phyloP scores from a whole-genome alignment of 192 early-diverging fungal genomes.

The Pilobolus umbonatus region DNA sequence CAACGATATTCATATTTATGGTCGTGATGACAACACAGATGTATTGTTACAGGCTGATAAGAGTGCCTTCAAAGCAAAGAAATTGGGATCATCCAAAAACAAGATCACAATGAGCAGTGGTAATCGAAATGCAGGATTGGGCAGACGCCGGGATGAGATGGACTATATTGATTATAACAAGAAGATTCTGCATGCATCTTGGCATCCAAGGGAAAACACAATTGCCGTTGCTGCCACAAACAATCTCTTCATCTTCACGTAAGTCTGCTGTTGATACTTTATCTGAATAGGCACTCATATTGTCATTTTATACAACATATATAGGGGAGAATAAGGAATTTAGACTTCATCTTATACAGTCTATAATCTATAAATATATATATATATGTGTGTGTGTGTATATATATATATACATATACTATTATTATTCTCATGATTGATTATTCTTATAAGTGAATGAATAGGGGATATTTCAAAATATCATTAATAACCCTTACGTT shows the following conservation, averaged over 20 bases:
- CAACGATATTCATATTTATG: conserved; percentile 98
- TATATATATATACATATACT: too few relatives aligned
- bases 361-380: too few relatives aligned
- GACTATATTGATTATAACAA: conserved; percentile 90
- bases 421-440: too few relatives aligned
- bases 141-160: conserved; percentile 28
- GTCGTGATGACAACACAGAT: conserved; percentile 72
- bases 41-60: conserved; percentile 96
- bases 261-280: conserved; percentile 4
- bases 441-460: too few relatives aligned
- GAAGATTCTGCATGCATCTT: conserved; percentile 97
- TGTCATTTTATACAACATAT: too few relatives aligned
- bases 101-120: conserved; percentile 41
- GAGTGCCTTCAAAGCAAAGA: conserved; percentile 94
- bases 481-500: too few relatives aligned
- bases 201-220: conserved; percentile 98
- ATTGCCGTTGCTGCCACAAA: conserved; percentile 98
- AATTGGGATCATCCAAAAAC: conserved; percentile 76
- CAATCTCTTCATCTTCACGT: conserved; percentile 95
- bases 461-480: too few relatives aligned
- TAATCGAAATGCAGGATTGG: conserved; percentile 16
- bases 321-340: too few relatives aligned
- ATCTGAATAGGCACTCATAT: too few relatives aligned
- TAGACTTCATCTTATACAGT: too few relatives aligned
- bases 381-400: too few relatives aligned